phyloP scores from a whole-genome alignment of 1,284 basidiomycete genomes.

The Stereum hirsutum region DNA sequence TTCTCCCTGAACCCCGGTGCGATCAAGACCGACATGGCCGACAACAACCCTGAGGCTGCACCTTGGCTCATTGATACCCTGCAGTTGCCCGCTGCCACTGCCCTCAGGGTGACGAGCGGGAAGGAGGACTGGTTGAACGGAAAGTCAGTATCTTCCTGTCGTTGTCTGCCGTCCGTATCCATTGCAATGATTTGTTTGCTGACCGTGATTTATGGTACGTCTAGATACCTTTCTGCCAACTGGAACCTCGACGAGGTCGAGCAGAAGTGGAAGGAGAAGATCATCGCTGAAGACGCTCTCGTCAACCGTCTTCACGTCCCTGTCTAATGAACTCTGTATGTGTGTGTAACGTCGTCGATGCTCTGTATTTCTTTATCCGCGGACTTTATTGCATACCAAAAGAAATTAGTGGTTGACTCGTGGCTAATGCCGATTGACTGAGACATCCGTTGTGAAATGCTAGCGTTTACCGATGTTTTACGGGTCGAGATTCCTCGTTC shows the following conservation, averaged over 20 bases:
- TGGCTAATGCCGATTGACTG: too few relatives aligned
- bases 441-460: too few relatives aligned
- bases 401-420: too few relatives aligned
- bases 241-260: conserved; percentile 10
- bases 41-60: neutral
- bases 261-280: conserved; percentile 7
- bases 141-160: conserved; percentile 5
- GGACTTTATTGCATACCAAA: too few relatives aligned
- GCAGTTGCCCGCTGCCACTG: conserved; percentile 6
- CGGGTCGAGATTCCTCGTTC: too few relatives aligned
- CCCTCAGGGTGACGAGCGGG: conserved; percentile 7
- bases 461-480: too few relatives aligned
- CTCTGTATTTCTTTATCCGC: too few relatives aligned
- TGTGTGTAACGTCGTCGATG: too few relatives aligned
- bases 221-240: conserved; percentile 3
- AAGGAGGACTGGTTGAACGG: conserved; percentile 9
- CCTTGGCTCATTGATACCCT: neutral
- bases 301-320: conserved; percentile 4
- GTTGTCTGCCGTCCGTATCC: neutral
- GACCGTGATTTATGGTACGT: neutral
- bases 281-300: conserved; percentile 2
- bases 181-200: too few relatives aligned
- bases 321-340: too few relatives aligned
- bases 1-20: conserved; percentile 10
- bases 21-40: conserved; percentile 4